Conservation (phyloP, 192 early-diverging fungal genomes). For the Gonapodya sp. region DNA sequence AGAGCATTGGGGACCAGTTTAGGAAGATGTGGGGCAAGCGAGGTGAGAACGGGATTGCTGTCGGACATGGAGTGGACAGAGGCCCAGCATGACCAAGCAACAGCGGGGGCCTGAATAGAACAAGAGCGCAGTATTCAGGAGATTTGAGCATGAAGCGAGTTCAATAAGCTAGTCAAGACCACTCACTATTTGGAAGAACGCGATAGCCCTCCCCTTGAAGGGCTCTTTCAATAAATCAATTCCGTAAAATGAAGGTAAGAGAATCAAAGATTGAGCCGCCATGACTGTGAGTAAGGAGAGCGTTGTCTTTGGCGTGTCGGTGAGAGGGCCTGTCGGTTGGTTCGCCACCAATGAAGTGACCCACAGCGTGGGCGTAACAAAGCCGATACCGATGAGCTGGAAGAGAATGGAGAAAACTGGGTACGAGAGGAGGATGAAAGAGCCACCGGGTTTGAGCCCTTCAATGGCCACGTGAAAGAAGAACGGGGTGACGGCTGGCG, state of each 20-base stretch:
- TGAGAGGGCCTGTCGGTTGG: not conserved
- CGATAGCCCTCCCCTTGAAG: not conserved
- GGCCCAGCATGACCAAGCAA: not conserved
- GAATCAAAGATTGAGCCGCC: not conserved
- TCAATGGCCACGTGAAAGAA: slow-evolving; percentile 6
- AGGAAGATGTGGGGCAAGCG: not conserved
- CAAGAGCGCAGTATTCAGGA: not conserved
- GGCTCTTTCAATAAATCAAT: not conserved
- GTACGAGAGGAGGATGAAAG: not conserved
- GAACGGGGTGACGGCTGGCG: not conserved
- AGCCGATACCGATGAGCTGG: slow-evolving; percentile 1
- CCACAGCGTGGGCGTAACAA: slow-evolving; percentile 3
- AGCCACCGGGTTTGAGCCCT: slow-evolving; percentile 8
- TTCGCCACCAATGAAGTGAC: not conserved
- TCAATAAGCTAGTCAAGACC: not conserved
- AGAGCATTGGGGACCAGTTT: not conserved
- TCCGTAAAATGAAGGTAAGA: not conserved
- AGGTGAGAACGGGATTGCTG: not conserved
- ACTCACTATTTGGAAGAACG: slow-evolving; percentile 5
- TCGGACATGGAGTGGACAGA: not conserved
- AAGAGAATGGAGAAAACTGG: not conserved
- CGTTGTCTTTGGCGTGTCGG: not conserved
- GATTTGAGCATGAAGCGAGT: not conserved
- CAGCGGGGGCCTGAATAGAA: not conserved
- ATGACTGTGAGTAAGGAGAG: not conserved